Evolutionary conservation across 352 stramenopile genomes (phyloP).

Genomic region (Phytophthora palmivora): DNA sequence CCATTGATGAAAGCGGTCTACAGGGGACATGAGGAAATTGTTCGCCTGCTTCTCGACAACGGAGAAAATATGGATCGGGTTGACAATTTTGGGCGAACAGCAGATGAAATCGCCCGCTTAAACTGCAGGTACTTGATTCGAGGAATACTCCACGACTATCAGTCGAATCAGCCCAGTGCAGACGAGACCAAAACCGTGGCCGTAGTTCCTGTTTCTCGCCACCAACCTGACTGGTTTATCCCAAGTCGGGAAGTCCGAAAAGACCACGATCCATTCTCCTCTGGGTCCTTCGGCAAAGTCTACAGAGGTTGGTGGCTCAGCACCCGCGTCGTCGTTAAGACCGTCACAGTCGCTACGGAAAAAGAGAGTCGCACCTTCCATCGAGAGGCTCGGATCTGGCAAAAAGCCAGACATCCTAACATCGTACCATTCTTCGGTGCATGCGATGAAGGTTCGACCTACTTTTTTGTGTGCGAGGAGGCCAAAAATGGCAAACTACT

Average conservation of each 20-base stretch:
- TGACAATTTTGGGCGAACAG: conserved; percentile 4
- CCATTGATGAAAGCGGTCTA: conserved; percentile 19
- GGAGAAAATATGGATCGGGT: background rate
- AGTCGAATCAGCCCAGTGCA: background rate
- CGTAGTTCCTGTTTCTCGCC: too few species aligned
- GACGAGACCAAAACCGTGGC: background rate
- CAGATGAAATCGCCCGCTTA: conserved; percentile 6
- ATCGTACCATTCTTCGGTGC: conserved; percentile 33
- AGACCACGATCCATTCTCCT: conserved; percentile 21
- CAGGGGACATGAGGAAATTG: conserved; percentile 18
- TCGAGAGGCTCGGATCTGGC: conserved; percentile 23
- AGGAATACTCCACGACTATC: background rate
- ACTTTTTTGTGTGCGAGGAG: conserved; percentile 36
- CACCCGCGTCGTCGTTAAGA: conserved; percentile 27
- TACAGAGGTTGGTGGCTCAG: conserved; percentile 29
- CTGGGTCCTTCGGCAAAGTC: conserved; percentile 27
- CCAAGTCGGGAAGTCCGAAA: conserved; percentile 13
- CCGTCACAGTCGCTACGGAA: conserved; percentile 13
- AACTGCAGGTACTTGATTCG: conserved; percentile 14
- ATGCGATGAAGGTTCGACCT: conserved; percentile 26
- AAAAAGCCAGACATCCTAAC: conserved; percentile 26
- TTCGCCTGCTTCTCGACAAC: conserved; percentile 14
- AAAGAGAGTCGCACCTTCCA: conserved; percentile 25
- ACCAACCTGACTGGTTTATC: conserved; percentile 17
- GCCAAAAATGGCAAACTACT: conserved; percentile 26